Base-by-base conservation (phyloP, 352 stramenopile genomes). In the Elongisporangium senticosum region DNA sequence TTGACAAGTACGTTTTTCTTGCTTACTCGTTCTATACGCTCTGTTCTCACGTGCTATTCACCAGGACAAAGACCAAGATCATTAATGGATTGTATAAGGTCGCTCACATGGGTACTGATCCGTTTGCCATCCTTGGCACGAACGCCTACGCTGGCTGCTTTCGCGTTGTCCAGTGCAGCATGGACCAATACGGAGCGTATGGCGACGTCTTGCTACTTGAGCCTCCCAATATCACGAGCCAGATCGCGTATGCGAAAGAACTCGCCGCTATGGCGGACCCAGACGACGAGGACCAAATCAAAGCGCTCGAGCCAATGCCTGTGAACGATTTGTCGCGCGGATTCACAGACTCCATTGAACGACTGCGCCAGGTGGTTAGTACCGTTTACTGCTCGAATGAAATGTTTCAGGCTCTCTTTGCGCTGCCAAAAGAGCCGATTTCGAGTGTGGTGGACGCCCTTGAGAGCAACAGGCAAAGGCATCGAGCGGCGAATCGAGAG, bases 1-100 rank as follows among this genome's bases (percentile, higher is more conserved):
- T 93, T 56, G 74, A 90, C 53, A 87, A 87, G 77, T 83, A 57
- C 43, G 67, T 70, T 11, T n/a, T 1, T n/a, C 28, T 10, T 43
- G 0, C 6, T 19, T 43, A 23, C 7, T 26, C 52, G 0, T 22
- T 56, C 17, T 15, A 19, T 24, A 21, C 39, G 3, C 15, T 53
- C 55, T 23, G 7, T 56, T 21, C 20, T 54, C 13, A 40, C 57
- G 4, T 20, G n/a, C 51, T 6, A 53, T 55, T 49, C 11, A 26
- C 21, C 26, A 81, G 73, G 64, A 86, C 75, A 8, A 83, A 89
- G 53, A 75, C 82, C 0, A 69, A 59, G 4, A 67, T 90, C 19
- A 72, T 90, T 11, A 49, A 83, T 11, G 70, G 80, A 14, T 87
- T 90, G 72, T 93, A 84, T 59, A 71, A 71, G 21, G 60, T 86